Percentiles rank a stretch among this genome's conserved stretches.
Conservation (phyloP, 257 asterid genomes). For the Scutellaria baicalensis region DNA sequence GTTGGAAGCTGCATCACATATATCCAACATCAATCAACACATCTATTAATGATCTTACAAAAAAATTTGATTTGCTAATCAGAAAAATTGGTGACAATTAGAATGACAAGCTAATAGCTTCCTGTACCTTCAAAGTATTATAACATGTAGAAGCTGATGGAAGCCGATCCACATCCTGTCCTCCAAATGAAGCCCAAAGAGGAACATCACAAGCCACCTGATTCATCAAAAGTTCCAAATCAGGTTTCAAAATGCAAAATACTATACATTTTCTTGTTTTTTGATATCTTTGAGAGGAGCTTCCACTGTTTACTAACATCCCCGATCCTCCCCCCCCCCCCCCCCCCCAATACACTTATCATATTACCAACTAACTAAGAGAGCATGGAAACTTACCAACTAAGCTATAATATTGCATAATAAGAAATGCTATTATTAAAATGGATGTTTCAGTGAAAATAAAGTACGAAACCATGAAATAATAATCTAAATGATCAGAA, state of each 20-base stretch:
- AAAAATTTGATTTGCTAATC: neutral
- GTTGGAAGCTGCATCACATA: slow-evolving; percentile 77
- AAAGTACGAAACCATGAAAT: neutral
- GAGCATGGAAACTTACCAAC: neutral
- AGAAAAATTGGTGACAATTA: neutral
- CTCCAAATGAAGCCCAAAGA: slow-evolving; percentile 88
- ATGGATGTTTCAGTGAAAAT: neutral
- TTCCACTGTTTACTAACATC: neutral
- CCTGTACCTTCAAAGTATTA: slow-evolving; percentile 79
- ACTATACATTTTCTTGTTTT: neutral
- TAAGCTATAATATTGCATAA: neutral
- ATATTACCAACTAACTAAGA: too few species aligned
- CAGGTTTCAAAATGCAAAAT: neutral
- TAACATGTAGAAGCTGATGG: slow-evolving; percentile 99
- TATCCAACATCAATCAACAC: slow-evolving; percentile 10
- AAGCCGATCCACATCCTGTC: slow-evolving; percentile 97
- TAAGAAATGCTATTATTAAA: neutral
- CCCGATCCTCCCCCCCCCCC: neutral
- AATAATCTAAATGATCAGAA: neutral
- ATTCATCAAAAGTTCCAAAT: slow-evolving; percentile 9
- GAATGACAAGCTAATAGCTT: neutral
- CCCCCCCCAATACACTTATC: too few species aligned
- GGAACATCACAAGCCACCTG: slow-evolving; percentile 86
- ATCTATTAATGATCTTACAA: neutral
- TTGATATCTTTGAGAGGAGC: neutral